Evolutionary conservation across 768 basidiomycete species (phyloP), one percentile per base, ranked within the genome.

Genomic region (Russula virescens): DNA sequence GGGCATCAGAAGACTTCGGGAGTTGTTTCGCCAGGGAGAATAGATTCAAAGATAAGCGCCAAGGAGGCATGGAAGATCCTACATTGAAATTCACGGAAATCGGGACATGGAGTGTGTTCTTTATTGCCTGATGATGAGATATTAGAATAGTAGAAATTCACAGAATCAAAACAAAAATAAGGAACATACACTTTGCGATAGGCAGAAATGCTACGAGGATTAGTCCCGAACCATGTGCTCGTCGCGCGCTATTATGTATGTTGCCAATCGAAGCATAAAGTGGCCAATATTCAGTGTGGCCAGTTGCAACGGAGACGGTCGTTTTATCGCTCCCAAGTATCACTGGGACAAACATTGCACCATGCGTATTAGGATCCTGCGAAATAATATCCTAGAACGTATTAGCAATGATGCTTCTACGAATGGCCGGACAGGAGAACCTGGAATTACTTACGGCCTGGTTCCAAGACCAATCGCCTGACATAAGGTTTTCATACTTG

Each of bases 11-110:
- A 13, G 3, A 53, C 25, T 9, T 49, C 51, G 1, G 51, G 51
- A 1, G 2, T 9, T 1, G 10, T 21, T 34, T 35, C 21, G 3
- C 34, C 31, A 13, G 31, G 34, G 2, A 3, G 0, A 2, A 52
- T 10, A 0, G 34, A 2, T 4, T 14, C 1, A 1, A 52, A 13
- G 3, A 35, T 21, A 14, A 3, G 3, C 4, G n/a, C 3, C 1
- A 52, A 2, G 9, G 34, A 52, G 1, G n/a, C 1, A 35, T 52
- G 51, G 14, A 19, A 52, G 14, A 52, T 2, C 10, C 35, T n/a
- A 1, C n/a, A 19, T 0, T 19, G 31, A 14, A 52, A 52, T 21
- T 21, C 14, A 2, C 34, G 10, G 13, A 38, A 52, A 3, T 31
- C 8, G 31, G 31, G 8, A 8, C 8, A 8, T 8, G 3, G 31